phyloP scores from a whole-genome alignment of 2,329 filamentous ascomycete genomes.

The Emericellopsis cladophorae region DNA sequence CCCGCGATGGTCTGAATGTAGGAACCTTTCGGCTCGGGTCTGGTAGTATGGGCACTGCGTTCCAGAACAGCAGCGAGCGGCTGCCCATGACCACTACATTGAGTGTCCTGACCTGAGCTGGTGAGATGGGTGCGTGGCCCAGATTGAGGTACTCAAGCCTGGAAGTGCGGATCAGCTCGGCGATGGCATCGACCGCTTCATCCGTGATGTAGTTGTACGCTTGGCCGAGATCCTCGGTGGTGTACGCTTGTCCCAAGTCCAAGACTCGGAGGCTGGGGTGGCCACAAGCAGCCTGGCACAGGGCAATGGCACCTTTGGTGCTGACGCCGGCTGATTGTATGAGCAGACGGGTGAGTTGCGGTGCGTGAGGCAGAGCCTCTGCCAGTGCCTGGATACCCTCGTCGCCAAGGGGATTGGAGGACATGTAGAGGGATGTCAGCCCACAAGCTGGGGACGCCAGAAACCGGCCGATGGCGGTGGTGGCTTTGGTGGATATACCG shows the following conservation, averaged over 20 bases:
- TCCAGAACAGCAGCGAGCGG: constrained; percentile 21
- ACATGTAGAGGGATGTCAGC: constrained; percentile 22
- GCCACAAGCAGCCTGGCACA: constrained; percentile 21
- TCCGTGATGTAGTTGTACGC: constrained; percentile 35
- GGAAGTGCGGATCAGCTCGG: constrained; percentile 17
- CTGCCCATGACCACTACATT: constrained; percentile 14
- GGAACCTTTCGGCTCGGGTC: constrained; percentile 8
- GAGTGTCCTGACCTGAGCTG: constrained; percentile 12
- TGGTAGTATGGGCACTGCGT: constrained; percentile 21
- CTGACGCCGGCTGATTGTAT: constrained; percentile 30
- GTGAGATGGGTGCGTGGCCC: constrained; percentile 20
- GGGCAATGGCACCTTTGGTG: constrained; percentile 21
- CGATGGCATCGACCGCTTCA: constrained; percentile 17
- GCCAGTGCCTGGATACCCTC: constrained; percentile 16
- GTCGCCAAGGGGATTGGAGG: constrained; percentile 22
- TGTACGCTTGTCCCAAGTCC: constrained; percentile 31
- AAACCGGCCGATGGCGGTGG: constrained; percentile 17
- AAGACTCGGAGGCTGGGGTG: constrained; percentile 22
- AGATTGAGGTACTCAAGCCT: constrained; percentile 28
- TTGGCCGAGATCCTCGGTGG: constrained; percentile 29
- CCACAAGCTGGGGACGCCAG: constrained; percentile 17
- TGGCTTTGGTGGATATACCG: constrained; percentile 17
- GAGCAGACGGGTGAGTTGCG: constrained; percentile 19
- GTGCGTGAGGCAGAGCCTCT: constrained; percentile 15
- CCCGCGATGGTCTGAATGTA: constrained; percentile 16